Conservation (phyloP, 2,329 filamentous ascomycete species). For the Mycosphaerella sp. region DNA sequence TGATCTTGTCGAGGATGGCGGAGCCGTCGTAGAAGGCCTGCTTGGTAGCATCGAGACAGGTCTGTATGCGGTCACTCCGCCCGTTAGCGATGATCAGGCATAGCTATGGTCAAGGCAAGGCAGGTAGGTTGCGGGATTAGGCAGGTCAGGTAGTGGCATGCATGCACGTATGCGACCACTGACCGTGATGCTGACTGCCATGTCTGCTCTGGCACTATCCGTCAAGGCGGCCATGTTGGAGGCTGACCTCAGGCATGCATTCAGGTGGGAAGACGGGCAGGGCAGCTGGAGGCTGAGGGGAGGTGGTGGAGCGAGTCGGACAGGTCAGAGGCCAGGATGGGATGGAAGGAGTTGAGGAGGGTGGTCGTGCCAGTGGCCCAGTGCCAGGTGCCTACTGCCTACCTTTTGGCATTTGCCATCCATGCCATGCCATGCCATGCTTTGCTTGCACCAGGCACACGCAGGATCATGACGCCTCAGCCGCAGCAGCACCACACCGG, state of each 20-base stretch:
- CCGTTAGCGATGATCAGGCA: no score
- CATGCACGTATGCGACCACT: constrained; percentile 2
- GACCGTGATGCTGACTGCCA: constrained; percentile 18
- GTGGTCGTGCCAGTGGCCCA: no score
- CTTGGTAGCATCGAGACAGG: constrained; percentile 26
- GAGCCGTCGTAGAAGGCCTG: constrained; percentile 28
- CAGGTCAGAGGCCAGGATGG: no score
- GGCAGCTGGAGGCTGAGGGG: no score
- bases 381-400: no score
- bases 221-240: constrained; percentile 10
- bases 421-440: not conserved
- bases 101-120: no score
- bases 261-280: no score
- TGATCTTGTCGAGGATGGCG: constrained; percentile 31
- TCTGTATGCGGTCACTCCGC: constrained; percentile 6
- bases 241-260: not conserved
- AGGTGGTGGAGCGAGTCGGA: no score
- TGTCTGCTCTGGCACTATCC: not conserved
- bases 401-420: no score
- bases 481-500: not conserved
- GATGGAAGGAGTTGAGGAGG: no score
- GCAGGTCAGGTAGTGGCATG: not conserved
- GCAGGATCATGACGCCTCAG: not conserved
- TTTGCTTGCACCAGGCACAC: not conserved
- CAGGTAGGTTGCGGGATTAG: no score